A percentile compares a stretch with the other conserved stretches of the same genome.
Evolutionary conservation across 768 basidiomycete species (phyloP).

Genomic region (Lenzites betulinus): DNA sequence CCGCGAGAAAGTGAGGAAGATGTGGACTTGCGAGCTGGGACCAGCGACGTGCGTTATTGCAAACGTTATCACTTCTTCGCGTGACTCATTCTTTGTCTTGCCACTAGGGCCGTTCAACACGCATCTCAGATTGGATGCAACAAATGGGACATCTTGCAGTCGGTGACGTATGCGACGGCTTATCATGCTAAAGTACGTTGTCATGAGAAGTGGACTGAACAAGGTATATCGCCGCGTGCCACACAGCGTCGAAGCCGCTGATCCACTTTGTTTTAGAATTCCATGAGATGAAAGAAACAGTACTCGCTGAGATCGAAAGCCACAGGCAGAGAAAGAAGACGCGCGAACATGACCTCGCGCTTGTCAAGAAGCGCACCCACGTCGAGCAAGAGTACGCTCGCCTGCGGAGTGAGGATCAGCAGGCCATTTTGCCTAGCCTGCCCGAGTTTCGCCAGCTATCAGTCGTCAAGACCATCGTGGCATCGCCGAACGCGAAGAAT

Average conservation of each 20-base stretch:
- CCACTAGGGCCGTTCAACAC: conserved; percentile 37
- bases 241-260: neutral
- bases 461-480: conserved; percentile 40
- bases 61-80: neutral
- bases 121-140: conserved; percentile 47
- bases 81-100: neutral
- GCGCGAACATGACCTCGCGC: conserved; percentile 28
- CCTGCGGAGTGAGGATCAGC: conserved; percentile 37
- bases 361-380: conserved; percentile 30
- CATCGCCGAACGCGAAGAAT: conserved; percentile 19
- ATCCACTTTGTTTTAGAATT: conserved; percentile 33
- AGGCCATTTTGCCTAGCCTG: conserved; percentile 44
- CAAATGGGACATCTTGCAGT: conserved; percentile 42
- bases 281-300: conserved; percentile 11
- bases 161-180: conserved; percentile 42
- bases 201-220: conserved; percentile 39
- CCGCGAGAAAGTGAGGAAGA: neutral
- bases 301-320: conserved; percentile 35
- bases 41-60: conserved; percentile 11
- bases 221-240: conserved; percentile 35
- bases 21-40: neutral
- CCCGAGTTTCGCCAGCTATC: conserved; percentile 52
- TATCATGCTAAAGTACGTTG: conserved; percentile 39
- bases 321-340: conserved; percentile 31
- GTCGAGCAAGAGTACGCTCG: conserved; percentile 44